Evolutionary conservation across 768 basidiomycete genomes (phyloP).

Genomic region (Boletus eberwhitei): DNA sequence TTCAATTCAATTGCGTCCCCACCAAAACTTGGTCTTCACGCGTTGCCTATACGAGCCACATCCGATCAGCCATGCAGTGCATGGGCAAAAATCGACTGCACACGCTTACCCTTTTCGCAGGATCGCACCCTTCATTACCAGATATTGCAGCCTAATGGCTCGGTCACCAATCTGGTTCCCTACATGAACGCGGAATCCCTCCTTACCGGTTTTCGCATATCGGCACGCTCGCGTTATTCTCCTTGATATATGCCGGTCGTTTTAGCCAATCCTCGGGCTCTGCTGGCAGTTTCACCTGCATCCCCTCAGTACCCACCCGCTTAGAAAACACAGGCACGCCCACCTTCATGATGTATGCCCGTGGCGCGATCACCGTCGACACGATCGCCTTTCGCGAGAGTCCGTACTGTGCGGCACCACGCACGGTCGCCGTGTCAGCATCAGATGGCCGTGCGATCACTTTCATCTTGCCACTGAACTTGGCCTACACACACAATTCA

Average conservation of each 20-base stretch:
- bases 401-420: conserved; percentile 87
- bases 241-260: conserved; percentile 79
- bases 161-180: conserved; percentile 15
- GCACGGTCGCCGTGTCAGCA: conserved; percentile 83
- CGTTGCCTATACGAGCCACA: conserved; percentile 54
- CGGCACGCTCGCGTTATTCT: conserved; percentile 69
- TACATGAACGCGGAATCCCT: conserved; percentile 9
- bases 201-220: conserved; percentile 81
- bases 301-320: neutral
- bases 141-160: conserved; percentile 68
- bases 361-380: conserved; percentile 77
- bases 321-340: conserved; percentile 11
- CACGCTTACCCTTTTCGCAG: conserved; percentile 74
- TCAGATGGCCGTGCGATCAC: conserved; percentile 83
- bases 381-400: conserved; percentile 72
- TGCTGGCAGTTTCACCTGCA: conserved; percentile 81
- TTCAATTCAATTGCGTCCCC: conserved; percentile 16
- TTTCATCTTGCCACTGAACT: conserved; percentile 59
- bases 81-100: conserved; percentile 6
- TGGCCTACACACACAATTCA: conserved; percentile 44
- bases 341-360: conserved; percentile 86
- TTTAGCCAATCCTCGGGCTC: conserved; percentile 81
- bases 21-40: conserved; percentile 82
- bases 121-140: conserved; percentile 85
- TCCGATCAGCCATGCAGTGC: conserved; percentile 16